These are phyloP conservation scores for Spergularia bocconei DNA, from an alignment of 148 eudicot species.

Conservation along the genomic window DNA sequence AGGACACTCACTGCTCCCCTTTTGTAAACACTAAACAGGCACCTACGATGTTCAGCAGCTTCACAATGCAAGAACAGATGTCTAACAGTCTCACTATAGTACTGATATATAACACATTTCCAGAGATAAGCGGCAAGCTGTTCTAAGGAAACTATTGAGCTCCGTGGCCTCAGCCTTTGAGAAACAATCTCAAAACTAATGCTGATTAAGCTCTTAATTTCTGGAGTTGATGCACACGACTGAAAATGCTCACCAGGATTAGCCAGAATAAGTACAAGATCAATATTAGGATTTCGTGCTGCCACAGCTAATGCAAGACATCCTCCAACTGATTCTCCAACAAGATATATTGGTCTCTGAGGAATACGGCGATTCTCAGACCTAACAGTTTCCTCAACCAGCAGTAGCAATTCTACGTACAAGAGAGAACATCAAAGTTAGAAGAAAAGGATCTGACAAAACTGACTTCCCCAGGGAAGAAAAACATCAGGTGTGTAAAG, in stretches of 20 bases:
- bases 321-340: slow-evolving; percentile 64
- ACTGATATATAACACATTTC: too few species aligned
- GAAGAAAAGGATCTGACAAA: neutral
- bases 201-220: neutral
- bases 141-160: neutral
- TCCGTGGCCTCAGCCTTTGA: neutral
- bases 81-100: too few species aligned
- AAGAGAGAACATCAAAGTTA: slow-evolving; percentile 3
- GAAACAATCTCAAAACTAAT: neutral
- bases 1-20: too few species aligned
- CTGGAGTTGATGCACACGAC: neutral
- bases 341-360: slow-evolving; percentile 58
- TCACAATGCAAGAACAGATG: too few species aligned
- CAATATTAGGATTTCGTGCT: slow-evolving; percentile 52
- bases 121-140: neutral
- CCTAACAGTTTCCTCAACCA: slow-evolving; percentile 52
- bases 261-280: slow-evolving; percentile 62
- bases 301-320: slow-evolving; percentile 66
- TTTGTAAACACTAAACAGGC: too few species aligned
- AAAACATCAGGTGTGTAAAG: neutral
- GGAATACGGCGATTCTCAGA: slow-evolving; percentile 37
- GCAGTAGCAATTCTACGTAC: slow-evolving; percentile 43
- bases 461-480: neutral
- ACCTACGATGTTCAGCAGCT: too few species aligned
- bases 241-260: slow-evolving; percentile 58